Percentiles rank a stretch among this genome's conserved stretches.
These are phyloP conservation scores for Phyllosticta citriasiana DNA, from an alignment of 2,329 filamentous ascomycete species.

Conservation along the genomic window DNA sequence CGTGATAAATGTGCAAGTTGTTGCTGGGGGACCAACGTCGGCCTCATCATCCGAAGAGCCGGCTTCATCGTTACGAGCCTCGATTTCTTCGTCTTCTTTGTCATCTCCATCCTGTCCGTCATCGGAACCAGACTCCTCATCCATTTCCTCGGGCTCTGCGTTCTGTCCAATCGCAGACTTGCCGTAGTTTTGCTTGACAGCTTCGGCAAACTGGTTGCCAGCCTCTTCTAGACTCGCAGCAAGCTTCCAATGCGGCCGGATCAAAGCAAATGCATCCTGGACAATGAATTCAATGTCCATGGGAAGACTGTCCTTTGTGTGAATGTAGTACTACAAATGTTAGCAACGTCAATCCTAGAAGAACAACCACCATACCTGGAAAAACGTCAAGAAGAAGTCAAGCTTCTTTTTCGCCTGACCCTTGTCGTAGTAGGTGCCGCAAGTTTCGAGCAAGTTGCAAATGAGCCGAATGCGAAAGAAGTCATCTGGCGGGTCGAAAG, in stretches of 20 bases:
- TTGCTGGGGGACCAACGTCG: constrained; percentile 35
- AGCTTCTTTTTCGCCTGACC: constrained; percentile 92
- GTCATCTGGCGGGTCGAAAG: constrained; percentile 81
- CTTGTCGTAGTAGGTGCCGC: constrained; percentile 90
- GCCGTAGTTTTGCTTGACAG: constrained; percentile 85
- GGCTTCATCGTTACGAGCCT: constrained; percentile 11
- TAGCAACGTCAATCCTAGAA: constrained; percentile 9
- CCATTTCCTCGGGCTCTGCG: constrained; percentile 57
- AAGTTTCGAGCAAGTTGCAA: constrained; percentile 84
- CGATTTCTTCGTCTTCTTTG: constrained; percentile 30
- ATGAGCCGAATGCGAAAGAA: constrained; percentile 91
- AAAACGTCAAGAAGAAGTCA: constrained; percentile 93
- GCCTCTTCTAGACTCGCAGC: constrained; percentile 75
- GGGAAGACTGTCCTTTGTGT: constrained; percentile 77
- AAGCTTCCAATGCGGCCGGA: constrained; percentile 88
- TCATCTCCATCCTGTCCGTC: constrained; percentile 53
- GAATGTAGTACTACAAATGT: constrained; percentile 67
- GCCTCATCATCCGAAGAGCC: constrained; percentile 40
- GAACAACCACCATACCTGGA: constrained; percentile 50
- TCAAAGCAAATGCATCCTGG: constrained; percentile 78
- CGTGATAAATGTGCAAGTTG: background rate
- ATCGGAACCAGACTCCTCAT: constrained; percentile 62
- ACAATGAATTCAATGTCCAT: constrained; percentile 98
- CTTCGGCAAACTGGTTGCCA: constrained; percentile 69
- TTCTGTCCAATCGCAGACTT: constrained; percentile 59